Base-by-base conservation (phyloP, 1,284 basidiomycete species). In the Fomitopsis betulina region DNA sequence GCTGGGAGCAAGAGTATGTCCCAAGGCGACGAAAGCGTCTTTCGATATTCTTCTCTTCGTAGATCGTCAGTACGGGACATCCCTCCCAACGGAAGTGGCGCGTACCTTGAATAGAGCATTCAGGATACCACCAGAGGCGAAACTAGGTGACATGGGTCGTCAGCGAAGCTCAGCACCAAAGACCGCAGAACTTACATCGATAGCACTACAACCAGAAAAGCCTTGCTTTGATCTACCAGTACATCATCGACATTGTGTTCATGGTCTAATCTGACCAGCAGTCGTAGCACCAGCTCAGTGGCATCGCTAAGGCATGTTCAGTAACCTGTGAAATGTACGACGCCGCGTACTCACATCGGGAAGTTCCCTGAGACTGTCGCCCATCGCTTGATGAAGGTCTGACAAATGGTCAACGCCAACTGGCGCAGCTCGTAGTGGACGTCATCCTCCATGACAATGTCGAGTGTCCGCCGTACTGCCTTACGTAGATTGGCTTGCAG, bases 381-480 rank as follows among this genome's bases (percentile, higher is more conserved):
- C 74, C 82, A 87, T 56, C 78, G 74, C 62, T 81, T 85, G 60
- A 88, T 79, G 63, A 85, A 87, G 5, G 81, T 80, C 60, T 85
- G 84, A 25, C 79, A 76, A 10, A 79, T 76, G 1, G 84, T 81
- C 50, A 91, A 67, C 17, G 81, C 77, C 2, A 89, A 71, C 59
- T 87, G 86, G 4, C 85, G 80, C 27, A 87, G 66, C 64, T 91
- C 88, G 57, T 86, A 83, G 65, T 81, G 84, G 56, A 84, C 71
- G 52, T 67, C 80, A 53, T 67, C 80, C 40, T 76, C 68, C 7
- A 78, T 68, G 40, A 86, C 65, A 5, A 86, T 66, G 32, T 82
- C 82, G 56, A 85, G 70, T 3, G 77, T 72, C n/a, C 77, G 76
- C 32, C 76, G 68, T 9, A 86, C 74, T 0, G 85, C 83, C 54